These are phyloP conservation scores for Exobasidium cylindrosporum DNA, from an alignment of 1,284 basidiomycete genomes.

Conservation along the genomic window DNA sequence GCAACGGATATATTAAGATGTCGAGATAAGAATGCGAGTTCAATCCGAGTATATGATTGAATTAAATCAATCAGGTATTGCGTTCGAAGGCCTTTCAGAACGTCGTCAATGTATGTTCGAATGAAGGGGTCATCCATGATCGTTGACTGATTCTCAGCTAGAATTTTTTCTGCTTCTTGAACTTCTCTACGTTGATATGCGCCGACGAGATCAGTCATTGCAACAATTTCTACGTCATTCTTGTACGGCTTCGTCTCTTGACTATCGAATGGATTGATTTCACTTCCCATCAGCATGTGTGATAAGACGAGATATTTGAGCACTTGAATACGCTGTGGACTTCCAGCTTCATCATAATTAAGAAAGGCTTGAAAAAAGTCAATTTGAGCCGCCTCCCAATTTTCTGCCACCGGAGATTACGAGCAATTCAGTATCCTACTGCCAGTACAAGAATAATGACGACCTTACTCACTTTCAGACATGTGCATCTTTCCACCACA, in stretches of 20 bases:
- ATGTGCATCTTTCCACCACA: constrained; percentile 99
- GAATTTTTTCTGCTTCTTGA: constrained; percentile 89
- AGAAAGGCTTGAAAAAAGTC: constrained; percentile 99
- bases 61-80: constrained; percentile 97
- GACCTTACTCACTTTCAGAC: constrained; percentile 82
- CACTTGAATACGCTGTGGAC: constrained; percentile 91
- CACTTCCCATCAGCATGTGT: constrained; percentile 96
- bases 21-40: constrained; percentile 83
- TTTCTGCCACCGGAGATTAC: constrained; percentile 61
- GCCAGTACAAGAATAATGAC: background rate
- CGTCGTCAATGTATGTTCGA: constrained; percentile 86
- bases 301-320: constrained; percentile 97
- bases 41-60: constrained; percentile 90
- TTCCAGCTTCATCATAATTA: constrained; percentile 97
- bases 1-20: constrained; percentile 83
- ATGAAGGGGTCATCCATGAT: constrained; percentile 96
- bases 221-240: constrained; percentile 89
- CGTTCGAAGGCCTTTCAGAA: constrained; percentile 84
- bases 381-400: constrained; percentile 93
- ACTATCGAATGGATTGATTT: constrained; percentile 98
- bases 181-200: constrained; percentile 96
- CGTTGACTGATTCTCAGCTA: constrained; percentile 83
- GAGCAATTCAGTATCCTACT: constrained; percentile 1
- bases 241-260: constrained; percentile 99
- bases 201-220: constrained; percentile 94